Evolutionary conservation across 257 asterid genomes (phyloP).

Genomic region (Solanum paucissectum): DNA sequence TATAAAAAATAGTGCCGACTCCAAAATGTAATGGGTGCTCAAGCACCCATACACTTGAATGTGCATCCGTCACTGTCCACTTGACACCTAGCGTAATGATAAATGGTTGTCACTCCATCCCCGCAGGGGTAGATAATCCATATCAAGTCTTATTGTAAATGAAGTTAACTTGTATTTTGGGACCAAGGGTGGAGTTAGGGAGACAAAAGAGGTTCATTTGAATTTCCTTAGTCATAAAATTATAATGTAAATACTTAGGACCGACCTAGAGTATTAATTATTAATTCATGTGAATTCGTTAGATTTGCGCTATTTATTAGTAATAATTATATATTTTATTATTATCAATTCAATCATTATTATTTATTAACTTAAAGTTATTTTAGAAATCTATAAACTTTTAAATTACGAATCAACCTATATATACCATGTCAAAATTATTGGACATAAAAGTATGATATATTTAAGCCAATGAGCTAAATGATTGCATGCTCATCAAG

Average conservation of each 20-base stretch:
- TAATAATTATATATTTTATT: not conserved
- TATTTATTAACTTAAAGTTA: not conserved
- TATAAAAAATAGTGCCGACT: too few species aligned
- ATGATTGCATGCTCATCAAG: slow-evolving; percentile 31
- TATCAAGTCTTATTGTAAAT: not conserved
- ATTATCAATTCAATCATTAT: not conserved
- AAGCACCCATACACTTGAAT: too few species aligned
- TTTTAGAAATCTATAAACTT: not conserved
- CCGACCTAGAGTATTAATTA: not conserved
- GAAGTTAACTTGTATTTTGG: not conserved
- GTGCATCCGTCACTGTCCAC: too few species aligned
- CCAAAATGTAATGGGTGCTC: too few species aligned
- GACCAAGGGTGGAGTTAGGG: not conserved
- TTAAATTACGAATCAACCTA: not conserved
- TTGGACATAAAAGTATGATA: not conserved
- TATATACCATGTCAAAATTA: not conserved
- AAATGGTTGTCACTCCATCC: not conserved
- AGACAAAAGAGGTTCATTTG: not conserved
- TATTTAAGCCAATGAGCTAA: slow-evolving; percentile 21
- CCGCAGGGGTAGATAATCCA: not conserved
- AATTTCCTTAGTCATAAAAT: not conserved
- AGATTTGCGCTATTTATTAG: not conserved
- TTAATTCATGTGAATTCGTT: not conserved
- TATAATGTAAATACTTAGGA: not conserved
- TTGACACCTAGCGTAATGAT: not conserved